These are phyloP conservation scores for Olyra latifolia DNA, from an alignment of 176 grass and related monocot species.

Conservation along the genomic window DNA sequence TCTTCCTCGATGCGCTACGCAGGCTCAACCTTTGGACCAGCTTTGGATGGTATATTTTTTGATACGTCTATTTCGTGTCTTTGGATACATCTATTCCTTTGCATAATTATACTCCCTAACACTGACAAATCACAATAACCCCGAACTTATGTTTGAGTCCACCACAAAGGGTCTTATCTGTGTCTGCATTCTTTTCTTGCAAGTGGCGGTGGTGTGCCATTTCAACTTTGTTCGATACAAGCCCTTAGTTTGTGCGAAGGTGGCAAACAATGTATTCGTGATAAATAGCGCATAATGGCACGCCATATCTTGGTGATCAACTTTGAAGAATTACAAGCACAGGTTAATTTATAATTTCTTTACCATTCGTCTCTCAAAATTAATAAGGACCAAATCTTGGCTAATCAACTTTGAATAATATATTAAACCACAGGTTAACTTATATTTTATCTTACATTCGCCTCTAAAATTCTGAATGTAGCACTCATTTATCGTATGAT, in stretches of 20 bases:
- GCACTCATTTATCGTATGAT: conserved; percentile 45
- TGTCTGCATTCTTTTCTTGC: conserved; percentile 85
- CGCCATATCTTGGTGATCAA: conserved; percentile 92
- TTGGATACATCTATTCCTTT: conserved; percentile 9
- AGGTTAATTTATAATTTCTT: conserved; percentile 51
- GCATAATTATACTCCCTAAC: not conserved
- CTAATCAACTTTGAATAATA: no score
- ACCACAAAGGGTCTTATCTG: conserved; percentile 87
- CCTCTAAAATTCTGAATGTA: no score
- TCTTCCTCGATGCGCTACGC: conserved; percentile 76
- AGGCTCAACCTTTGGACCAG: conserved; percentile 36
- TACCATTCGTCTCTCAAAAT: conserved; percentile 10
- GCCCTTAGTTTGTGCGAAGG: conserved; percentile 93
- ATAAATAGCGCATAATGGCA: conserved; percentile 97
- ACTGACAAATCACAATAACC: conserved; percentile 20
- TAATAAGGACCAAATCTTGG: not conserved
- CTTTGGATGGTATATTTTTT: conserved; percentile 66
- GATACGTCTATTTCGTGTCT: not conserved
- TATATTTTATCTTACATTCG: no score
- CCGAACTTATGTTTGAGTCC: conserved; percentile 55
- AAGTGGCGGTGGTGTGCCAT: conserved; percentile 90
- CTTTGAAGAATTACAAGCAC: conserved; percentile 92
- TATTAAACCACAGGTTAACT: no score
- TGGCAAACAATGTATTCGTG: conserved; percentile 92
- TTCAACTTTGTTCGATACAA: conserved; percentile 78